A percentile compares a stretch with the other conserved stretches of the same genome.
phyloP scores from a whole-genome alignment of 176 grass and related monocot species.

The Rhynchospora pubera region DNA sequence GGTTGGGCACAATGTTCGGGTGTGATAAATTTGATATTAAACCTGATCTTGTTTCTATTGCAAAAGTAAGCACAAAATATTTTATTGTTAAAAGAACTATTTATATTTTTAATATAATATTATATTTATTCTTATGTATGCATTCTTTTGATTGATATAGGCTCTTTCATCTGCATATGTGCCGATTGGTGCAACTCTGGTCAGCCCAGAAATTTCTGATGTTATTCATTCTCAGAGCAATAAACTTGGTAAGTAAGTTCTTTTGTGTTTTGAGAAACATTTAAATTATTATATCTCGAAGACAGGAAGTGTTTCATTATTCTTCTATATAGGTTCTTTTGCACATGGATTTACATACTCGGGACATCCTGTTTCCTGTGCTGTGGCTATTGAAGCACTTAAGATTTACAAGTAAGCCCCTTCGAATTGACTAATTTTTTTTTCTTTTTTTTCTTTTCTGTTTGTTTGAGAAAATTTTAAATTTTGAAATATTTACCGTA shows the following conservation, averaged over 20 bases:
- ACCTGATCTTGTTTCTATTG: conserved; percentile 82
- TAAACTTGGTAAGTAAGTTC: conserved; percentile 61
- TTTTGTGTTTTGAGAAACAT: not conserved
- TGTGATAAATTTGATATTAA: conserved; percentile 80
- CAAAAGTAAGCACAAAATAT: conserved; percentile 46
- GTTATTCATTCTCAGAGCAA: conserved; percentile 95
- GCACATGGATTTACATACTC: conserved; percentile 96
- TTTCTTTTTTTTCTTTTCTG: not conserved
- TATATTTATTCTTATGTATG: not conserved
- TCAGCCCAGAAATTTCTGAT: conserved; percentile 83
- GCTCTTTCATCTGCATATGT: conserved; percentile 94
- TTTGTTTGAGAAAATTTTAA: conserved; percentile 11
- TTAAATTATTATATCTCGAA: not conserved
- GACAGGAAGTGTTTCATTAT: not conserved
- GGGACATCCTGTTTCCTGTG: conserved; percentile 79
- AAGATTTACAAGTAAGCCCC: conserved; percentile 61
- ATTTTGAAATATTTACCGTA: conserved; percentile 13
- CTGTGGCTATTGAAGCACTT: conserved; percentile 82
- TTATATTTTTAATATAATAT: not conserved
- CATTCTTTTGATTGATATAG: conserved; percentile 30
- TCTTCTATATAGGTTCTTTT: conserved; percentile 63
- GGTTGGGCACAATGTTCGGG: conserved; percentile 93
- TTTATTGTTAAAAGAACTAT: not conserved
- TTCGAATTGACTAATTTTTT: not conserved
- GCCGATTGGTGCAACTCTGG: conserved; percentile 80